Evolutionary conservation across 1,284 basidiomycete species (phyloP).

Genomic region (Vanrija pseudolonga): DNA sequence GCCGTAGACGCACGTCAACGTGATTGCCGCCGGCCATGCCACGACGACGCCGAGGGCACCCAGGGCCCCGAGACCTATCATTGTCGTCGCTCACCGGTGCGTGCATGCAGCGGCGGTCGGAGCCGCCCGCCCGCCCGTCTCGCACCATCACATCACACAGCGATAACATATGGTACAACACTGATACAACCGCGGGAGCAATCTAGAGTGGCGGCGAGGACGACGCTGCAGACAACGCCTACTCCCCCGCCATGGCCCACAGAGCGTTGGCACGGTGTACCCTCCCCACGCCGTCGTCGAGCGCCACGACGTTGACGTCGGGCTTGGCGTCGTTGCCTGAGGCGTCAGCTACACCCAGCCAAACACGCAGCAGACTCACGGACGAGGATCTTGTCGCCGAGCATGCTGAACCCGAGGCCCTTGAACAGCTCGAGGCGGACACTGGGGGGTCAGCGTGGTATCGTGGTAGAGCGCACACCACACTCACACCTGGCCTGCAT

Average conservation of each 20-base stretch:
- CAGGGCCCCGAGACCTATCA: no score
- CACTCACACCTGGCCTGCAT: conserved; percentile 35
- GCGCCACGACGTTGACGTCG: conserved; percentile 34
- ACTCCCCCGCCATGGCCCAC: conserved; percentile 38
- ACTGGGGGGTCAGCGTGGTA: conserved; percentile 12
- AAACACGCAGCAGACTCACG: conserved; percentile 21
- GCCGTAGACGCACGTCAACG: no score
- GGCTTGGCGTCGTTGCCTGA: conserved; percentile 40
- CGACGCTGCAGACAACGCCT: no score
- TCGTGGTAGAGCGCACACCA: neutral
- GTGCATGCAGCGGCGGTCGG: no score
- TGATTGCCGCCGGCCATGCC: no score
- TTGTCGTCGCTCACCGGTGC: no score
- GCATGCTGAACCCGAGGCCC: conserved; percentile 34
- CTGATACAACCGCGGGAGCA: neutral
- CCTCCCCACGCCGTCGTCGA: conserved; percentile 29
- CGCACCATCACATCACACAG: no score
- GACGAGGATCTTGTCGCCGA: conserved; percentile 37
- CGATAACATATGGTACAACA: neutral
- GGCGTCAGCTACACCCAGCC: neutral
- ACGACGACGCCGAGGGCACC: no score
- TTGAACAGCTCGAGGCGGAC: conserved; percentile 36
- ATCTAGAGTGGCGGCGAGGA: no score
- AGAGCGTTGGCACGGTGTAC: conserved; percentile 39
- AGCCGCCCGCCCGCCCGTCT: no score